Base-by-base conservation (phyloP, 805 yeast species). In the Ogataea glucozyma region DNA sequence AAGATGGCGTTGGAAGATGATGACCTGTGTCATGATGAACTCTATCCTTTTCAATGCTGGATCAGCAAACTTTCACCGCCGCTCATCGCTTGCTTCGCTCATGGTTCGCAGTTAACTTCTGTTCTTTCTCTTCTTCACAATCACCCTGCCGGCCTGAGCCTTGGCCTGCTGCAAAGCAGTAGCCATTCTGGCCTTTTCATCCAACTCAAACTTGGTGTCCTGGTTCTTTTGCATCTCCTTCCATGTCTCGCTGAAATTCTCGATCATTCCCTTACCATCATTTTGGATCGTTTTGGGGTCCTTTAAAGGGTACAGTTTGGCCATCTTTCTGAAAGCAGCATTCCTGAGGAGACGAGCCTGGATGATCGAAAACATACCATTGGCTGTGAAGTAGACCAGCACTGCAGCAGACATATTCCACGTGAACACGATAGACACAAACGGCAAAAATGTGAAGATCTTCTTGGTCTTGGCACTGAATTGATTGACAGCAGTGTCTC, bases 391-490 rank as follows among this genome's bases (percentile, higher is more conserved):
- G 62, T 90, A 93, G 38, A 88, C 71, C 49, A 90, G 83, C 26
- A 89, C 88, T 27, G 86, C 95, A 2, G 96, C 78, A 2, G 96
- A 83, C 58, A 91, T 75, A 40, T 82, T 76, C 85, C 85, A 86
- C 4, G 97, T 91, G 53, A 91, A 79, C n/a, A 90, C 81, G 48
- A 91, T 83, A 3, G 97, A 88, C 22, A 83, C 68, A 51, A 89
- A 73, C 12, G 98, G 98, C 55, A 88, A 64, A 31, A 76, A 71
- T 29, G 83, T 79, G 70, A 91, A 76, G 17, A 85, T 62, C 56
- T 81, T 83, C 66, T 78, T 79, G 79, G 83, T 73, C 13, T 31
- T 51, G 10, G 59, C 56, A 38, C 64, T 49, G 29, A 60, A 62
- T 38, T 60, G 63, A 30, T 44, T 61, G 26, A 86, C 83, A 39